Percentiles rank a stretch among this genome's conserved stretches.
Conservation (phyloP, 129 eudicot species). For the Mikania micrantha region DNA sequence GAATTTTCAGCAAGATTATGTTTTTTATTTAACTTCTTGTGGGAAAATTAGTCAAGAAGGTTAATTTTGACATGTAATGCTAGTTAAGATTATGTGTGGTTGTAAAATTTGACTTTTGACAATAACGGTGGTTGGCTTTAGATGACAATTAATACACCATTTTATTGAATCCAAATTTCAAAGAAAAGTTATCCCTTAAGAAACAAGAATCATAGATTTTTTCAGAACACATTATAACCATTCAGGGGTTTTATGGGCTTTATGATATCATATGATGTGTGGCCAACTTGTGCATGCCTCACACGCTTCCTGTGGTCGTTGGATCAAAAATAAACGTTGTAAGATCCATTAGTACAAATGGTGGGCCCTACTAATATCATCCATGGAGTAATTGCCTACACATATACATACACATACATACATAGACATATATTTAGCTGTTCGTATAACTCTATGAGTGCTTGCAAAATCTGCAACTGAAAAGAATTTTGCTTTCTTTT, state of each 20-base stretch:
- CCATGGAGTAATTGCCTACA: neutral
- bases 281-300: constrained; percentile 33
- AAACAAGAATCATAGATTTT: constrained; percentile 8
- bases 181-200: neutral
- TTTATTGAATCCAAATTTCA: neutral
- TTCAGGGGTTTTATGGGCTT: neutral
- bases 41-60: constrained; percentile 33
- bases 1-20: constrained; percentile 15
- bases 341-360: constrained; percentile 14
- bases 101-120: constrained; percentile 33
- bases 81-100: constrained; percentile 51
- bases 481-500: neutral
- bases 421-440: neutral
- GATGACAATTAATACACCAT: neutral
- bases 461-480: constrained; percentile 24
- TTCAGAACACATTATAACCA: neutral
- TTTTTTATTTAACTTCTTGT: constrained; percentile 2
- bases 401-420: neutral
- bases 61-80: constrained; percentile 41
- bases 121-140: neutral
- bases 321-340: constrained; percentile 1
- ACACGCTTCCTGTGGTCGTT: neutral
- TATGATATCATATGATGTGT: neutral
- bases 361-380: constrained; percentile 19
- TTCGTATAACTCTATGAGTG: constrained; percentile 17